Base-by-base conservation (phyloP, 2,329 filamentous ascomycete species). In the Penicillium oxalicum region DNA sequence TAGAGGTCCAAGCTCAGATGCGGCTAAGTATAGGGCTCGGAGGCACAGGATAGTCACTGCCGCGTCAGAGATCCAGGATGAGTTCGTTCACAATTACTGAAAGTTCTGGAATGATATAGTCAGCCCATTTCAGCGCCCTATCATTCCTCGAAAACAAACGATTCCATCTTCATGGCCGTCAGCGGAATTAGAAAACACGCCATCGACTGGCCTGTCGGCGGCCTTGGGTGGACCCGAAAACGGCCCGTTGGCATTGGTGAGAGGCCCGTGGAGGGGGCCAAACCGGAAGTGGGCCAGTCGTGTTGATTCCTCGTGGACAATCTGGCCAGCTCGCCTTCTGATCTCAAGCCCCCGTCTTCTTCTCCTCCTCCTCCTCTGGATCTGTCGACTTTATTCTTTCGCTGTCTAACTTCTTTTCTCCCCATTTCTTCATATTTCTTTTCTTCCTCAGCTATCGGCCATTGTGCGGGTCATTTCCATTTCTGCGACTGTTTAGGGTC, bases 241-340 rank as follows among this genome's bases (percentile, higher is more conserved):
- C 57, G 56, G 56, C 50, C 48, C 50, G 51, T 24, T 27, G 12
- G 29, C 3, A 8, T 11, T 32, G 29, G 29, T 8, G 29, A 18
- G 42, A 13, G 13, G 25, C 29, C 26, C 34, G 40, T 18, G 28
- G 32, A 33, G 39, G 44, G 36, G 28, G 40, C 50, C 47, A 45
- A 52, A 52, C 37, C 50, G 46, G 45, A 57, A 55, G 51, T 50
- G 54, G 53, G 47, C 47, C 42, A 47, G 54, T 52, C 58, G 55
- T 59, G 54, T 56, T 38, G 29, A 32, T 11, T 32, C 29, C 43
- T 37, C 18, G 9, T 24, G 35, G 35, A n/a, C 50, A 18, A 55
- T 54, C 50, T 55, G 58, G 57, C 53, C 58, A 59, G 48, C 52
- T 58, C 54, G 51, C 48, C 48, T 56, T 55, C 49, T 45, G 29